Base-by-base conservation (phyloP, 1,284 basidiomycete genomes). In the Malassezia dermatis region DNA sequence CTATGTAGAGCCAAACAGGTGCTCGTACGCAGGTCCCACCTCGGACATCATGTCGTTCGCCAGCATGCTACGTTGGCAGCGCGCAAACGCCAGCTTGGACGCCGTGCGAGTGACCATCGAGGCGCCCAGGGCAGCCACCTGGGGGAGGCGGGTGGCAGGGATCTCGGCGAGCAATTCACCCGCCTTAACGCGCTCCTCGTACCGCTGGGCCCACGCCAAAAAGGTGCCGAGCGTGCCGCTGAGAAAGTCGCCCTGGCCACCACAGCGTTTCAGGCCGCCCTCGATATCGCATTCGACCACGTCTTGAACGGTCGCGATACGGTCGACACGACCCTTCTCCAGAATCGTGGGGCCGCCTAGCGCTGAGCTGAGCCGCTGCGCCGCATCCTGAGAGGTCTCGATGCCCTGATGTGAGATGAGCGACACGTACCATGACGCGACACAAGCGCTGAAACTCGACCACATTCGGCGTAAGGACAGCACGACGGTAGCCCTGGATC, bases 181-280 rank as follows among this genome's bases (percentile, higher is more conserved):
- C 28, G n/a, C 12, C 7, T 24, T 23, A 6, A 17, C 80, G 7
- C 87, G 87, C 37, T 83, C 81, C 66, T 89, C 86, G 75, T 87
- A 95, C 66, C 87, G 89, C 73, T 86, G 86, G 2, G 86, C 88
- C 91, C 93, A 98, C 1, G 90, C 90, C 58, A 95, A 79, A 72
- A 94, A 83, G 0, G 89, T 83, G 0, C 89, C 91, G 7, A 89
- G 84, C 34, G 81, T 81, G 5, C 93, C 93, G 63, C 85, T 86
- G 49, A 98, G 76, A 43, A 98, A 84, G 75, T 98, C 93, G 0
- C 93, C 93, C 75, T 96, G 93, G 1, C 91, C 91, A 19, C 93
- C 93, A 65, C 89, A 91, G 49, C 93, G 80, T 77, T 94, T 94
- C 62, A 89, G 71, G 1, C 89, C 89, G 2, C 93, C 93, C 51